Evolutionary conservation across 192 early-diverging fungal species (phyloP).

Genomic region (Coemansia sp.): DNA sequence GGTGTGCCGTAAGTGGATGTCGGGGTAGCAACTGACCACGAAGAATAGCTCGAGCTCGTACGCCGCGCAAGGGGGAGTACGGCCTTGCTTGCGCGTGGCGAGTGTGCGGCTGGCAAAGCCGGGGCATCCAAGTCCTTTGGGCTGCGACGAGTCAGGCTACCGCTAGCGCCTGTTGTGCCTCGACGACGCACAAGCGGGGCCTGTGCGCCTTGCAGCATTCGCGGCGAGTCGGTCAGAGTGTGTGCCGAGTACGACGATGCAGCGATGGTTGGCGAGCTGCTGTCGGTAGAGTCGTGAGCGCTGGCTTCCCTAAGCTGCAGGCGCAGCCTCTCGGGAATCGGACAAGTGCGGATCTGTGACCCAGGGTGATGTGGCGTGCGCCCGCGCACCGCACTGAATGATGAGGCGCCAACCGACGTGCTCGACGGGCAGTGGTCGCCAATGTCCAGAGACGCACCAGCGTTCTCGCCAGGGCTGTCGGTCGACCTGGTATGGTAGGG

Average conservation of each 20-base stretch:
- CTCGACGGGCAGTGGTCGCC: neutral
- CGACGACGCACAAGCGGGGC: conserved; percentile 17
- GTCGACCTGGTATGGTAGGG: neutral
- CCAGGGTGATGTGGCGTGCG: neutral
- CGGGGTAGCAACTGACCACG: conserved; percentile 40
- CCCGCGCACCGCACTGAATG: conserved; percentile 1
- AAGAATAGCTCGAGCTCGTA: conserved; percentile 40
- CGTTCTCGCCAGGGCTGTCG: neutral
- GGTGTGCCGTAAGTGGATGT: conserved; percentile 18
- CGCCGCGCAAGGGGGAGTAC: conserved; percentile 14
- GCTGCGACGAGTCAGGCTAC: neutral
- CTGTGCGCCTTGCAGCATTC: conserved; percentile 5
- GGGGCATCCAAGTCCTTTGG: conserved; percentile 6
- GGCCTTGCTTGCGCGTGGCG: conserved; percentile 5
- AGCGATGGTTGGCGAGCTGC: conserved; percentile 13
- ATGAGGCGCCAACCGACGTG: neutral
- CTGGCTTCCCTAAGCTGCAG: conserved; percentile 20
- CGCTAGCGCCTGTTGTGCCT: conserved; percentile 19
- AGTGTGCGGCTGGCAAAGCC: neutral
- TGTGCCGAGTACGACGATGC: conserved; percentile 14
- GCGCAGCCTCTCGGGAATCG: conserved; percentile 41
- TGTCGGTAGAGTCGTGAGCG: conserved; percentile 2
- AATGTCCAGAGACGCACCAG: neutral
- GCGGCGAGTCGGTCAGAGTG: conserved; percentile 20
- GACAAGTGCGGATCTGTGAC: conserved; percentile 47